Evolutionary conservation across 176 grass and related monocot genomes (phyloP).

Genomic region (Aegilops longissima): DNA sequence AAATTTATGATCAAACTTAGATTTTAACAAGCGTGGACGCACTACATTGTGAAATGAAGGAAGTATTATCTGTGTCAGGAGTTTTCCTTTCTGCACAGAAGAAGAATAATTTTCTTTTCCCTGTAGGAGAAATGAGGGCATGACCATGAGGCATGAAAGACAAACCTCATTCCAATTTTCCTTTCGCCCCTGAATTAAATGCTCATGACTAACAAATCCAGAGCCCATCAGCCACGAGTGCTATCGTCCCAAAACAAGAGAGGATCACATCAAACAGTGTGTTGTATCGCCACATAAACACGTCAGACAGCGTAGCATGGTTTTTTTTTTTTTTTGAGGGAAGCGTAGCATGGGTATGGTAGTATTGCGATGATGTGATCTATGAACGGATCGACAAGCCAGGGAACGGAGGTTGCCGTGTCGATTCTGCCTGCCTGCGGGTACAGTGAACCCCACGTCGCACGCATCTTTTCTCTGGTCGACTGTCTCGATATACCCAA

Average conservation of each 20-base stretch:
- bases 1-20: too few species aligned
- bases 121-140: too few species aligned
- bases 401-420: conserved; percentile 2
- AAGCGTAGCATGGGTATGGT: neutral
- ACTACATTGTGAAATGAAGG: too few species aligned
- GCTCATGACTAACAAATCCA: neutral
- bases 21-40: too few species aligned
- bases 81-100: too few species aligned
- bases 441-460: neutral
- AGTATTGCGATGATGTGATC: conserved; percentile 20
- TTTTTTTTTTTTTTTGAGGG: neutral
- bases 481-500: neutral
- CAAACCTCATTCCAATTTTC: too few species aligned
- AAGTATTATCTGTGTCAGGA: too few species aligned
- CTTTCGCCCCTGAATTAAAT: too few species aligned
- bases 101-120: too few species aligned
- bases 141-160: too few species aligned
- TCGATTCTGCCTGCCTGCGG: neutral
- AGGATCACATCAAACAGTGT: neutral
- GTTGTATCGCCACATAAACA: neutral
- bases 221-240: neutral
- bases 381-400: conserved; percentile 19
- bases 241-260: neutral
- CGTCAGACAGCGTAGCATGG: neutral
- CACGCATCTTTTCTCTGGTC: neutral